phyloP scores from a whole-genome alignment of 2,329 filamentous ascomycete genomes.

The Didymella lethalis region DNA sequence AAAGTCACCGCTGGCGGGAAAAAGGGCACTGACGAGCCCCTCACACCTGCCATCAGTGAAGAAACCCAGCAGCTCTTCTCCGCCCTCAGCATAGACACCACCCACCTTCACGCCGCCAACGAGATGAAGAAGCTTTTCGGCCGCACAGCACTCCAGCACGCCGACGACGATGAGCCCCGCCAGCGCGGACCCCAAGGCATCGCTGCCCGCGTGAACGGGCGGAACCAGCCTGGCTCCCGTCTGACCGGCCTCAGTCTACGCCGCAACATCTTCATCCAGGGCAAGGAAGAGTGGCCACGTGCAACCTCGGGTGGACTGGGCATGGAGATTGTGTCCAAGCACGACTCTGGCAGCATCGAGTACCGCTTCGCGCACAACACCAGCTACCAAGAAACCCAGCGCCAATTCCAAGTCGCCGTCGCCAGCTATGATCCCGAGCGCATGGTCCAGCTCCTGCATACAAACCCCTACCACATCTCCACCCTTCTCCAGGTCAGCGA shows the following conservation, averaged over 20 bases:
- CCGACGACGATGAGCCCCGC: constrained; percentile 61
- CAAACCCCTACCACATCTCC: constrained; percentile 88
- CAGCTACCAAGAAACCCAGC: constrained; percentile 77
- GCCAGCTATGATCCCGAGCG: constrained; percentile 83
- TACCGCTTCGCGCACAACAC: constrained; percentile 81
- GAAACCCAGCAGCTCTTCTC: constrained; percentile 59
- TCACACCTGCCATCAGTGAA: constrained; percentile 39
- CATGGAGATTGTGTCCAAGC: constrained; percentile 74
- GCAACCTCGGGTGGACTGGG: constrained; percentile 80
- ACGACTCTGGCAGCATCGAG: constrained; percentile 67
- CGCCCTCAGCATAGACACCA: constrained; percentile 69
- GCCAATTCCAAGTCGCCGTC: constrained; percentile 79
- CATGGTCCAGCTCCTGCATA: constrained; percentile 76
- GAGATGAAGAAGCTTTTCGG: constrained; percentile 87
- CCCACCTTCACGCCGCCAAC: constrained; percentile 83
- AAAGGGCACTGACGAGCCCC: constrained; percentile 28
- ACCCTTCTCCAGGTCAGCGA: constrained; percentile 93
- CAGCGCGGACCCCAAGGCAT: constrained; percentile 64
- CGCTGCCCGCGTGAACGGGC: constrained; percentile 63
- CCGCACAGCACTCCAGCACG: constrained; percentile 66
- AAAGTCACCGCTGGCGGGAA: constrained; percentile 46
- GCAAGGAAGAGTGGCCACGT: constrained; percentile 85
- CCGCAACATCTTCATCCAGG: constrained; percentile 84
- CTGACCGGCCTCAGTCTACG: constrained; percentile 75
- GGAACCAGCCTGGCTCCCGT: constrained; percentile 63